phyloP scores from a whole-genome alignment of 2,329 filamentous ascomycete species.

The Lithohypha guttulata region DNA sequence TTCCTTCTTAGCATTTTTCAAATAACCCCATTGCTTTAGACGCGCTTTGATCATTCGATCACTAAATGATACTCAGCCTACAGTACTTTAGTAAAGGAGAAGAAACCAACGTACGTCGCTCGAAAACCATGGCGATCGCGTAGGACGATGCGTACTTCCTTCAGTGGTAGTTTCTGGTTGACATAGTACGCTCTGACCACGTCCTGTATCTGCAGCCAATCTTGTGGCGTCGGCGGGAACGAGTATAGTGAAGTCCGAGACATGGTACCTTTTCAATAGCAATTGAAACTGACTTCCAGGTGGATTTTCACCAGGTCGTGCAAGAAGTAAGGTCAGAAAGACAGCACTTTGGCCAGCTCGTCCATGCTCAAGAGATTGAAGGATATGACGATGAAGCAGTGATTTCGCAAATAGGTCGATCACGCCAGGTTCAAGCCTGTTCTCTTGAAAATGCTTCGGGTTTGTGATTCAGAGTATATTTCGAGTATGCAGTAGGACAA shows the following conservation, averaged over 20 bases:
- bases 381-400: too few species aligned
- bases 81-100: neutral
- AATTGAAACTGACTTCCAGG: conserved; percentile 1
- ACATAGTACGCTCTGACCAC: conserved; percentile 9
- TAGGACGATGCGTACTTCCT: conserved; percentile 9
- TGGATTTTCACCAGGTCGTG: neutral
- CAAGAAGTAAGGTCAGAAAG: conserved; percentile 5
- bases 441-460: too few species aligned
- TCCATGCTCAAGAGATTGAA: too few species aligned
- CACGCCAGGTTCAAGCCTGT: too few species aligned
- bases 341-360: neutral
- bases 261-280: conserved; percentile 3
- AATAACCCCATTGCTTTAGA: conserved; percentile 20
- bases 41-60: conserved; percentile 16
- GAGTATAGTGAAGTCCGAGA: conserved; percentile 7
- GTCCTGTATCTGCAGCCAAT: conserved; percentile 8
- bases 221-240: conserved; percentile 6
- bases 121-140: conserved; percentile 17
- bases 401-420: too few species aligned
- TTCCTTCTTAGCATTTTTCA: conserved; percentile 22
- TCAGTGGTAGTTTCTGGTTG: conserved; percentile 8
- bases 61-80: conserved; percentile 7
- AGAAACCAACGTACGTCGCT: conserved; percentile 18
- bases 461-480: too few species aligned
- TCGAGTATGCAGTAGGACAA: too few species aligned